Evolutionary conservation across 345 rosid genomes (phyloP).

Genomic region (Physaria fendleri): DNA sequence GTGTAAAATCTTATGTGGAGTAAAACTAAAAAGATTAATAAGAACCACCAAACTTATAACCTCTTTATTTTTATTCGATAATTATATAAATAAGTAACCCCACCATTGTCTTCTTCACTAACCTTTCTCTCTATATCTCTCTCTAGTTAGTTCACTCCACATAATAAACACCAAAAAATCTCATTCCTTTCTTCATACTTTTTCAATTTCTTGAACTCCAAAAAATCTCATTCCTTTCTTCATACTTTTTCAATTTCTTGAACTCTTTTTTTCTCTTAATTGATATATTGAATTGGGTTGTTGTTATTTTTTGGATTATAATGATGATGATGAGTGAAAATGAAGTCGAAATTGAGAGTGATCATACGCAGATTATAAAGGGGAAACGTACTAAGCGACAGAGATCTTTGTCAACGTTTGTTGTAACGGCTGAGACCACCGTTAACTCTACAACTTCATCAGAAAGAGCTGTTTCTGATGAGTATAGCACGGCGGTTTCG

Average conservation of each 20-base stretch:
- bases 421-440: slow-evolving; percentile 10
- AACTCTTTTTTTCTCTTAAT: slow-evolving; percentile 12
- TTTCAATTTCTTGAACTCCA: no score
- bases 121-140: slow-evolving; percentile 24
- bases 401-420: slow-evolving; percentile 46
- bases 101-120: slow-evolving; percentile 33
- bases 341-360: slow-evolving; percentile 27
- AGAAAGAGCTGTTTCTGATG: slow-evolving; percentile 25
- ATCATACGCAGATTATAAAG: slow-evolving; percentile 39
- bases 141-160: slow-evolving; percentile 35
- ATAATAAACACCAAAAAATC: slow-evolving; percentile 28
- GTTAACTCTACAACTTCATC: slow-evolving; percentile 51
- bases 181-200: no score
- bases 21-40: slow-evolving; percentile 34
- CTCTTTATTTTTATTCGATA: slow-evolving; percentile 23
- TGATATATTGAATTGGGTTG: neutral
- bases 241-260: slow-evolving; percentile 13
- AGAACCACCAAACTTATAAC: slow-evolving; percentile 42
- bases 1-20: slow-evolving; percentile 22
- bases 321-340: slow-evolving; percentile 39
- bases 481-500: slow-evolving; percentile 32
- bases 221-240: neutral
- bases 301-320: no score
- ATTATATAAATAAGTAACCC: slow-evolving; percentile 32
- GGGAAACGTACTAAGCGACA: slow-evolving; percentile 85